Conservation (phyloP, 1,284 basidiomycete genomes). For the Apiotrichum brassicae region DNA sequence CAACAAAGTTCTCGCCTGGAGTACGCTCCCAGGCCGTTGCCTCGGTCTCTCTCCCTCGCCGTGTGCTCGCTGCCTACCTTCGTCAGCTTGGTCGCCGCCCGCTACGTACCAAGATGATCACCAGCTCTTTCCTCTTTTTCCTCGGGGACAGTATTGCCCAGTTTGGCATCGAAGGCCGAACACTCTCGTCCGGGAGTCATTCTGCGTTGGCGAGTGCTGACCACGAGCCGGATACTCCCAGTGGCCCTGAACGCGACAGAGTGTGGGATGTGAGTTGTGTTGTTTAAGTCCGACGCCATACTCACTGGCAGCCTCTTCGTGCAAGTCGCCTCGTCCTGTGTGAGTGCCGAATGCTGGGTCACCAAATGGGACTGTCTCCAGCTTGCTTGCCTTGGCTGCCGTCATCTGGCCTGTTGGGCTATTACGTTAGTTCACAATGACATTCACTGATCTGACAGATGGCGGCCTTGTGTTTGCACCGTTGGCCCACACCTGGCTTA, state of each 20-base stretch:
- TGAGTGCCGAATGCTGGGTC: neutral
- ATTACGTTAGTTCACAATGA: too few species aligned
- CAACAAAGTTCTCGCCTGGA: too few species aligned
- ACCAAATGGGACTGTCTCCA: too few species aligned
- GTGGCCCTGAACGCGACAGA: neutral
- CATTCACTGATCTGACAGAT: slow-evolving; percentile 2
- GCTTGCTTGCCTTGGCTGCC: too few species aligned
- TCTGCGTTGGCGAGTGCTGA: too few species aligned
- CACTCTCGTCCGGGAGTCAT: too few species aligned
- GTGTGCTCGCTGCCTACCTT: slow-evolving; percentile 5
- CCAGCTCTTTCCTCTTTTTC: slow-evolving; percentile 7
- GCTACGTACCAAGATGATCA: slow-evolving; percentile 19
- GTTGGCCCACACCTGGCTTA: slow-evolving; percentile 17
- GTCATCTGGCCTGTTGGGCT: too few species aligned
- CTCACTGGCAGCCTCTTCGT: neutral
- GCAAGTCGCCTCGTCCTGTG: neutral
- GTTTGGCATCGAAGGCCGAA: slow-evolving; percentile 18
- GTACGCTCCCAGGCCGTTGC: too few species aligned
- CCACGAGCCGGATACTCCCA: too few species aligned
- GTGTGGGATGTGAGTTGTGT: neutral
- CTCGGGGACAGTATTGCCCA: slow-evolving; percentile 17
- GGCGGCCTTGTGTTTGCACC: slow-evolving; percentile 14
- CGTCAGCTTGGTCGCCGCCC: slow-evolving; percentile 4
- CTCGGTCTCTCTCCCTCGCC: neutral
- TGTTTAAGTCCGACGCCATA: neutral